These are phyloP conservation scores for Fusarium miscanthi DNA, from an alignment of 2,329 filamentous ascomycete genomes.

Conservation along the genomic window DNA sequence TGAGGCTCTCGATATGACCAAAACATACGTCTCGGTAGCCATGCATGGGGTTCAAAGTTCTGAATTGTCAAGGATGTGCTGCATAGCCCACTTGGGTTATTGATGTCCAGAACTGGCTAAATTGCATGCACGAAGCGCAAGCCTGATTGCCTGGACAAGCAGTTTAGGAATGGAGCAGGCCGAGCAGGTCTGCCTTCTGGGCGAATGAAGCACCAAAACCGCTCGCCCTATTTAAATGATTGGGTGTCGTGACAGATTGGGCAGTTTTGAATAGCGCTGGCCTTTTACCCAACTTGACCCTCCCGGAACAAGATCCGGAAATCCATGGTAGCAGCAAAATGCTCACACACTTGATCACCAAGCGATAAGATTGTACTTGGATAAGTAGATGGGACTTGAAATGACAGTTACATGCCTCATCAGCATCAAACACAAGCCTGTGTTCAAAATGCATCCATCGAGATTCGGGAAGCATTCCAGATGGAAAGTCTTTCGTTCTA, in stretches of 20 bases:
- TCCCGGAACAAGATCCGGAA: conserved; percentile 43
- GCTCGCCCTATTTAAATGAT: conserved; percentile 44
- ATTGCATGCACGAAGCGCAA: conserved; percentile 31
- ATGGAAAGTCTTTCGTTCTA: background rate
- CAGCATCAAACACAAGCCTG: background rate
- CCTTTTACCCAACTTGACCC: conserved; percentile 41
- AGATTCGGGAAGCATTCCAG: background rate
- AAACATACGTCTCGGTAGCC: conserved; percentile 31
- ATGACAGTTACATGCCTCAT: background rate
- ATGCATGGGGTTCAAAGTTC: conserved; percentile 37
- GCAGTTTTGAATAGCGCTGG: conserved; percentile 45
- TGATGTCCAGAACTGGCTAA: conserved; percentile 38
- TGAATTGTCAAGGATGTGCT: conserved; percentile 25
- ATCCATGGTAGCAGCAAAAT: conserved; percentile 24
- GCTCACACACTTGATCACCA: conserved; percentile 6
- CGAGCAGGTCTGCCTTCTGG: conserved; percentile 36
- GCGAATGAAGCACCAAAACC: conserved; percentile 24
- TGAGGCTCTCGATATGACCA: conserved; percentile 39
- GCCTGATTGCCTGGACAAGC: conserved; percentile 37
- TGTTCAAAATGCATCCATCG: background rate
- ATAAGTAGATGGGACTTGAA: conserved; percentile 1
- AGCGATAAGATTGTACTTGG: conserved; percentile 7
- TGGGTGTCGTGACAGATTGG: conserved; percentile 38
- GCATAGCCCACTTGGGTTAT: conserved; percentile 35
- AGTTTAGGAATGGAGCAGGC: conserved; percentile 32